Base-by-base conservation (phyloP, 139 green algal species). In the Chlorella sp. region DNA sequence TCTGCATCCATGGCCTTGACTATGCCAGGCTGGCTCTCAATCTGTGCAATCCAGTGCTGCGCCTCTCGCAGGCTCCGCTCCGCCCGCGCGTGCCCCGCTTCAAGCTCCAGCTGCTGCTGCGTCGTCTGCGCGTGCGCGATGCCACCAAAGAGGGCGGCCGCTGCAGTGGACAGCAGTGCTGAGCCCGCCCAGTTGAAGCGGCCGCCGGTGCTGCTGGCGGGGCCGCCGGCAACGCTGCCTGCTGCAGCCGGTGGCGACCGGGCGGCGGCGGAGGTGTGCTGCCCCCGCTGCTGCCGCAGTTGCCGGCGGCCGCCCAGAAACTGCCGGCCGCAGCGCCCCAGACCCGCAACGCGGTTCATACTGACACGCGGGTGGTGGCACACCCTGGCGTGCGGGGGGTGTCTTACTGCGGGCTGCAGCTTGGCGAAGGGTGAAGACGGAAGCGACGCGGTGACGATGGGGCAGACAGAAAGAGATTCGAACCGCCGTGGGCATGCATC, bases 1-100 rank as follows among this genome's bases (percentile, higher is more conserved):
- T 90, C 91, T 26, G 83, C 86, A 73, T 76, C 79, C 30, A 93
- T 53, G 3, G 91, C 91, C 71, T 91, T 77, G n/a, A 81, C 88
- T 3, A 78, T 68, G 42, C 86, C 75, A 2, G 86, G 86, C 73
- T 83, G 71, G 39, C 18, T 42, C 53, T 83, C 57, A 14, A 83
- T 83, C 73, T 83, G 42, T 12, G 42, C 60, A 26, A 89, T 83
- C 86, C 71, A 87, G 12, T 60, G 26, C 18, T 83, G 57, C 9
- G 79, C 79, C n/a, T 57, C 76, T 28, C 53, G 30, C 16, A 86
- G 78, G 78, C 78, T 86, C 61, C 37, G 28, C 30, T 48, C 34
- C 14, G 69, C 85, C 11, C 85, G 69, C 0, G 30, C 40, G 32
- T 69, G 53, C 40, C 40, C 69, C 69, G 40, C 69, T 48, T 53